Conservation (phyloP, 1,284 basidiomycete genomes). For the Boletus sp. region DNA sequence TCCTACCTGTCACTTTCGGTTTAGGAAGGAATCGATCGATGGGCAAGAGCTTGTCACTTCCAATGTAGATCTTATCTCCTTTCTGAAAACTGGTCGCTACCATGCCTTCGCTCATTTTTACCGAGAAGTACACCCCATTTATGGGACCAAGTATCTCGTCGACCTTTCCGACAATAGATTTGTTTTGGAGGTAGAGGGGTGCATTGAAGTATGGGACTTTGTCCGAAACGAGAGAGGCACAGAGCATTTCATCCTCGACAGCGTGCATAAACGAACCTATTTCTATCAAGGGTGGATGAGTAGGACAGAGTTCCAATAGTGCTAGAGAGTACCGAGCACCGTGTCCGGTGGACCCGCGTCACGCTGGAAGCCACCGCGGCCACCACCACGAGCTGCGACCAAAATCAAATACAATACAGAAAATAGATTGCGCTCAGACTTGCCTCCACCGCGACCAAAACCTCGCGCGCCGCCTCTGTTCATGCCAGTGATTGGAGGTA, state of each 20-base stretch:
- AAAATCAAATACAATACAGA: conserved; percentile 15
- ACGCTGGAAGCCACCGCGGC: conserved; percentile 69
- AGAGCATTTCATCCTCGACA: conserved; percentile 99
- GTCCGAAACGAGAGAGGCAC: conserved; percentile 81
- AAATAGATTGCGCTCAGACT: conserved; percentile 8
- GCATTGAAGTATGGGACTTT: conserved; percentile 99
- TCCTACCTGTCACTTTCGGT: conserved; percentile 80
- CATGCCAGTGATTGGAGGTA: conserved; percentile 42
- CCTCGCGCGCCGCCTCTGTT: conserved; percentile 52
- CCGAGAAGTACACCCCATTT: conserved; percentile 98
- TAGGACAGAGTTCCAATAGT: conserved; percentile 1
- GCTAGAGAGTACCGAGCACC: conserved; percentile 64
- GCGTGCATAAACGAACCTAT: conserved; percentile 92
- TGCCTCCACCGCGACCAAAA: conserved; percentile 49
- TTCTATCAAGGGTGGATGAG: conserved; percentile 49
- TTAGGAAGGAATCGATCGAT: conserved; percentile 98
- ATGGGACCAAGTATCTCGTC: conserved; percentile 98
- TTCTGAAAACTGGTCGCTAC: conserved; percentile 95
- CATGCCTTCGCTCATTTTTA: conserved; percentile 98
- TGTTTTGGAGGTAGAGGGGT: conserved; percentile 98
- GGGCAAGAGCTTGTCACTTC: conserved; percentile 93
- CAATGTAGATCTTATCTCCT: conserved; percentile 98
- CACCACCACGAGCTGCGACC: conserved; percentile 52
- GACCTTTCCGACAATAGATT: conserved; percentile 93
- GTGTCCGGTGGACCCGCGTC: conserved; percentile 85